Percentiles rank a stretch among this genome's conserved stretches.
Evolutionary conservation across 2,329 filamentous ascomycete genomes (phyloP).

Genomic region (Hymenoscyphus albidus): DNA sequence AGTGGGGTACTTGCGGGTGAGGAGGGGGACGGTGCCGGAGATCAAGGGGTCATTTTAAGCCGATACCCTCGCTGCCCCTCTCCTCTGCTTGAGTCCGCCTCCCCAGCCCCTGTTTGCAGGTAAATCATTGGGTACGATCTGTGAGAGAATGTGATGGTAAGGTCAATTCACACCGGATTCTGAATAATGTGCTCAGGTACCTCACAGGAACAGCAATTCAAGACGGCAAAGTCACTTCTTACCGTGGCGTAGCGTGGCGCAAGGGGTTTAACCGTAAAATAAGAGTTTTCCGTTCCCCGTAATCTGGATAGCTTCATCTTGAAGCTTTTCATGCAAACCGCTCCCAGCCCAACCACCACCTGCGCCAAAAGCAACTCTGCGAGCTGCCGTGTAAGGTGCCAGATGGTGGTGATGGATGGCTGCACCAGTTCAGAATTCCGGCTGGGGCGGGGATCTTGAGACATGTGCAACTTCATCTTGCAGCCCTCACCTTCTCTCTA

Average conservation of each 20-base stretch:
- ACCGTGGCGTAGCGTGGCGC: neutral
- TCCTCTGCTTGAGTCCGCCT: neutral
- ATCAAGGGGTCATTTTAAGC: neutral
- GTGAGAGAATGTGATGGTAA: neutral
- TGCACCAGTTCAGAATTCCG: neutral
- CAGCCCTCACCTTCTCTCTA: constrained; percentile 3
- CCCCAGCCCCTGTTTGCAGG: neutral
- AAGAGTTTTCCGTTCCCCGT: neutral
- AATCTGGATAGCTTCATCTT: neutral
- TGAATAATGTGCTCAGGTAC: no score
- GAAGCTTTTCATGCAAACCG: neutral
- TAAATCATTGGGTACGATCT: neutral
- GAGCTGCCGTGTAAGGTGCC: constrained; percentile 4
- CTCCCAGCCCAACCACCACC: constrained; percentile 1
- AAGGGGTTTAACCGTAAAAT: neutral
- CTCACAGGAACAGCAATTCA: neutral
- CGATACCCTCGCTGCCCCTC: neutral
- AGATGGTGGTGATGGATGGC: neutral
- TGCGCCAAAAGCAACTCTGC: neutral
- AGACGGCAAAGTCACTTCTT: neutral
- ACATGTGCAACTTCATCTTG: constrained; percentile 15
- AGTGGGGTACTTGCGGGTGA: neutral
- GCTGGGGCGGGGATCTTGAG: constrained; percentile 8
- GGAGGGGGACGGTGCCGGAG: neutral
- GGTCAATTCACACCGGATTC: neutral